Conservation (phyloP, 139 green algal species). For the Coelastrella sp. region DNA sequence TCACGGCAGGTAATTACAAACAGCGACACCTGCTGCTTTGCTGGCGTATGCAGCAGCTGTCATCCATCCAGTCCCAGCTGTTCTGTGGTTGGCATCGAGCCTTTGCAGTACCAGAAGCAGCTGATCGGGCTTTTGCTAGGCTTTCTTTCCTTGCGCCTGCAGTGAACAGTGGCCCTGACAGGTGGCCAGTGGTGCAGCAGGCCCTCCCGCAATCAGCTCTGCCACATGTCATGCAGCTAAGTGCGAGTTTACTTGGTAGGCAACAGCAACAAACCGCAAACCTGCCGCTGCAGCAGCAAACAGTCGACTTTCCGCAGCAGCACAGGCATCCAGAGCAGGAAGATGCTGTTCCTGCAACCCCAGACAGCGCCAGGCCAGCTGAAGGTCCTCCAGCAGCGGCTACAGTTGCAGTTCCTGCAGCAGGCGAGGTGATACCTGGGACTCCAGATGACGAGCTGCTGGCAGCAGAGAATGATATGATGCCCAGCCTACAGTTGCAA, state of each 20-base stretch:
- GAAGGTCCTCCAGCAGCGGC: not conserved
- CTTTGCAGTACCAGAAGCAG: too few species aligned
- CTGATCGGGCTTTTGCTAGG: too few species aligned
- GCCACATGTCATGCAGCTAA: too few species aligned
- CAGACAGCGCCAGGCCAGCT: not conserved
- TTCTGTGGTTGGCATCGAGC: too few species aligned
- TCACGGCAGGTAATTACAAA: not conserved
- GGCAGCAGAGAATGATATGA: not conserved
- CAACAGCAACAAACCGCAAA: not conserved
- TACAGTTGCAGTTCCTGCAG: not conserved
- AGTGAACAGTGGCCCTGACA: too few species aligned
- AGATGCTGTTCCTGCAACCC: not conserved
- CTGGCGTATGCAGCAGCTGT: not conserved
- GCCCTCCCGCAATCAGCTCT: too few species aligned
- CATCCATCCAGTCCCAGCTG: too few species aligned
- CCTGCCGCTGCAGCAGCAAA: slow-evolving; percentile 1
- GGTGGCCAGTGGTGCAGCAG: too few species aligned
- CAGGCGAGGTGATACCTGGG: slow-evolving; percentile 19
- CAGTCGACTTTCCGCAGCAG: not conserved
- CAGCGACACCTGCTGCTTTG: not conserved
- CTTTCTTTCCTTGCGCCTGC: too few species aligned
- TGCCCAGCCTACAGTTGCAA: not conserved
- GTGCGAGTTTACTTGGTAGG: too few species aligned
- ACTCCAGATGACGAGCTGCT: slow-evolving; percentile 32
- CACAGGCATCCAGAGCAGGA: not conserved